These are phyloP conservation scores for Kalaharituber pfeilii DNA, from an alignment of 2,329 filamentous ascomycete species.

Conservation along the genomic window DNA sequence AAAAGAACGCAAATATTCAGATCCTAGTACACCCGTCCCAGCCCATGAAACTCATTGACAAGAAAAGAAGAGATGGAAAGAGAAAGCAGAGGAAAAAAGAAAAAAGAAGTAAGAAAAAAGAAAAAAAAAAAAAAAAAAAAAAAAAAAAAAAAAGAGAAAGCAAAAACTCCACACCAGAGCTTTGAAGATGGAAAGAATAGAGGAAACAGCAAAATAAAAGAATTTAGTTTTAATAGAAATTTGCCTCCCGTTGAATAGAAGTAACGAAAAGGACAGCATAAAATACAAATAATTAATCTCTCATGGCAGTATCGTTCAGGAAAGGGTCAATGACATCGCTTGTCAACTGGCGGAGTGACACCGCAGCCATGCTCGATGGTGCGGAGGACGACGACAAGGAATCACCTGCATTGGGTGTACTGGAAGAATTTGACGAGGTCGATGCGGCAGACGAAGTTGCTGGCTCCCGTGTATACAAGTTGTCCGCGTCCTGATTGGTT, in stretches of 20 bases:
- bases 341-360: neutral
- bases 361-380: neutral
- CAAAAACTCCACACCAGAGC: neutral
- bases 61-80: neutral
- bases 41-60: neutral
- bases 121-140: neutral
- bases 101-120: neutral
- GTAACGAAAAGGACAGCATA: too few relatives aligned
- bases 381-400: neutral
- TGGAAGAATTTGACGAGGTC: neutral
- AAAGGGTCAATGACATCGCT: neutral
- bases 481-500: constrained; percentile 15
- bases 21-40: neutral
- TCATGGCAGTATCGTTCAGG: neutral
- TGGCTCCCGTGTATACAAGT: neutral
- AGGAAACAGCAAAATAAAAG: neutral
- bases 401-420: neutral
- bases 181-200: neutral
- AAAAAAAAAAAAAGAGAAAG: neutral
- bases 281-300: neutral
- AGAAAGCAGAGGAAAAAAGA: neutral
- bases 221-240: neutral
- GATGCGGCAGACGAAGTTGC: neutral
- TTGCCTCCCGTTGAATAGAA: too few relatives aligned
- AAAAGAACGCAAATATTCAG: too few relatives aligned